A percentile compares a stretch with the other conserved stretches of the same genome.
Conservation (phyloP, 164 flowering plant species). For the Nymphaea thermarum region DNA sequence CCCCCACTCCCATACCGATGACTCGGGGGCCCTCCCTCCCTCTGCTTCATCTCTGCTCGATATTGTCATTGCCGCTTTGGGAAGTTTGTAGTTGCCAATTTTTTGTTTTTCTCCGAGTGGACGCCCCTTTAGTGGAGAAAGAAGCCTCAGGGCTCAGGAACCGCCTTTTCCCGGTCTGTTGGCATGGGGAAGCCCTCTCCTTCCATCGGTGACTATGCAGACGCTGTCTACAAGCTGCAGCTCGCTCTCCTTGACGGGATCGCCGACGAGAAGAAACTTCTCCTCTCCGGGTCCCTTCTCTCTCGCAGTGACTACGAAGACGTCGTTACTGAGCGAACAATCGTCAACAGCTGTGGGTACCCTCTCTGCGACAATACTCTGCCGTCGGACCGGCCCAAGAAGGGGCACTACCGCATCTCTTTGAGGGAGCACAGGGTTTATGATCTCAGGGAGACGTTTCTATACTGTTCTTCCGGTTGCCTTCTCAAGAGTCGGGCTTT, state of each 20-base stretch:
- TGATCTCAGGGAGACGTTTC: conserved; percentile 55
- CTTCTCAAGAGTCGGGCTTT: conserved; percentile 51
- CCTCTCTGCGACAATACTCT: conserved; percentile 49
- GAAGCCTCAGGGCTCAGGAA: too few species aligned
- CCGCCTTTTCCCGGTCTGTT: too few species aligned
- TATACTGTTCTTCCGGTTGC: conserved; percentile 61
- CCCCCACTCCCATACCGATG: too few species aligned
- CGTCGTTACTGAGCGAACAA: conserved; percentile 72
- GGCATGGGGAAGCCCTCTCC: neutral
- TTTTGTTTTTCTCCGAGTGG: too few species aligned
- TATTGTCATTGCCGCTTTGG: too few species aligned
- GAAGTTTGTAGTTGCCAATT: too few species aligned
- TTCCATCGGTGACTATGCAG: conserved; percentile 5
- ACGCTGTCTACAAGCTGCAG: conserved; percentile 57
- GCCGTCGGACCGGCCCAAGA: conserved; percentile 29
- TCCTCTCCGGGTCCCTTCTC: conserved; percentile 52
- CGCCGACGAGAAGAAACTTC: conserved; percentile 33
- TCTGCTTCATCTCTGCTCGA: too few species aligned
- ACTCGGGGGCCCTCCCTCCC: too few species aligned
- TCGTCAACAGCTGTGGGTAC: conserved; percentile 56
- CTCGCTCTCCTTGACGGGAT: conserved; percentile 61
- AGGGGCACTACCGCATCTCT: conserved; percentile 61
- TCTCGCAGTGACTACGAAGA: conserved; percentile 60
- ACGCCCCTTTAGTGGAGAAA: too few species aligned
- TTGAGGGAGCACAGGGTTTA: conserved; percentile 77